Conservation (phyloP, 129 eudicot species). For the Helichrysum umbraculigerum region DNA sequence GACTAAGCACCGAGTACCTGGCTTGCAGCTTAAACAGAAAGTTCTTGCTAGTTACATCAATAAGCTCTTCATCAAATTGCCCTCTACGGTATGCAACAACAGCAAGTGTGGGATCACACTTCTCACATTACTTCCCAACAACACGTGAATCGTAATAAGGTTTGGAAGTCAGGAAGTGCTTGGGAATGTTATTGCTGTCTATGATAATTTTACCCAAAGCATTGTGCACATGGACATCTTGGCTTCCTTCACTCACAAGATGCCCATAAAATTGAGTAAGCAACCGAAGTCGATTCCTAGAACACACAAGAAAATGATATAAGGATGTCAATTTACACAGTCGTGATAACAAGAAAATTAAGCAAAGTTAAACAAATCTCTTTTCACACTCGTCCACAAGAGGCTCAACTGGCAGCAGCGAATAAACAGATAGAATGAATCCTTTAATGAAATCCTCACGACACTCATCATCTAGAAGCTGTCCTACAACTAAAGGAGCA, state of each 20-base stretch:
- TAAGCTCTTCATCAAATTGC: conserved; percentile 88
- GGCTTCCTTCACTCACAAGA: conserved; percentile 96
- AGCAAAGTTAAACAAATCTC: conserved; percentile 37
- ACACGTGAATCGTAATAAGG: conserved; percentile 91
- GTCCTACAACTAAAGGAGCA: conserved; percentile 14
- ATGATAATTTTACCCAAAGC: conserved; percentile 90
- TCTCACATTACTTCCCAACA: conserved; percentile 92
- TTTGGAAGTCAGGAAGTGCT: conserved; percentile 86
- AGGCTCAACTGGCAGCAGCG: conserved; percentile 88
- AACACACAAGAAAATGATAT: conserved; percentile 9
- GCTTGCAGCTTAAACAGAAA: conserved; percentile 87
- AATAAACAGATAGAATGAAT: conserved; percentile 71
- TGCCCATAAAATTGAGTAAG: conserved; percentile 60
- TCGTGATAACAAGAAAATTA: neutral
- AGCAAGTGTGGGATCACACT: conserved; percentile 93
- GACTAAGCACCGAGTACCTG: conserved; percentile 40
- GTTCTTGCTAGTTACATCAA: conserved; percentile 76
- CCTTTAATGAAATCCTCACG: conserved; percentile 92
- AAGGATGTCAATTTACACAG: neutral
- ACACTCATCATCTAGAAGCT: conserved; percentile 47
- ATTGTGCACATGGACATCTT: conserved; percentile 92
- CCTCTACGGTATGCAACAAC: conserved; percentile 96
- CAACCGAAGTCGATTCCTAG: conserved; percentile 1
- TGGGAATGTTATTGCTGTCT: conserved; percentile 87
- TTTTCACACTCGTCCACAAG: conserved; percentile 81